Conservation (phyloP, 2,329 filamentous ascomycete genomes). For the Neonectria magnoliae region DNA sequence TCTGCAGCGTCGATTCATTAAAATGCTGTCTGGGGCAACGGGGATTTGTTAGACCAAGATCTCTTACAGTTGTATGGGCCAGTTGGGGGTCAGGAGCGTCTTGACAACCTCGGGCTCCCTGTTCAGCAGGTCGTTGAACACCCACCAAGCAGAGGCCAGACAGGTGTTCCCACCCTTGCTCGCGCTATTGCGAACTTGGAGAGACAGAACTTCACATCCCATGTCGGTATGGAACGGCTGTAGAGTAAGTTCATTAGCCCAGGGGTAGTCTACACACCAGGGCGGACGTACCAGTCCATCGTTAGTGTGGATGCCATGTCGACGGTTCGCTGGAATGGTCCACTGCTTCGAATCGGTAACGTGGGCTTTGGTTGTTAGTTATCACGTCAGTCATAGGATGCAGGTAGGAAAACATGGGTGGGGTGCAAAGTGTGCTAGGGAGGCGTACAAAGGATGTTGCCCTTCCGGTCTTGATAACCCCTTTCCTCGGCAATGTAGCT, state of each 20-base stretch:
- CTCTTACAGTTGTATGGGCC: constrained; percentile 61
- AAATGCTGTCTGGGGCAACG: constrained; percentile 3
- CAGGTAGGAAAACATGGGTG: background rate
- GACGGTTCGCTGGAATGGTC: constrained; percentile 53
- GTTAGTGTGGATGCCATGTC: constrained; percentile 63
- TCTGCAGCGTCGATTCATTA: constrained; percentile 28
- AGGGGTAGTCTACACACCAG: constrained; percentile 4
- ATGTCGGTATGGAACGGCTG: constrained; percentile 63
- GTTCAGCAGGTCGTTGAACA: constrained; percentile 55
- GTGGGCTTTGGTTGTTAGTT: constrained; percentile 51
- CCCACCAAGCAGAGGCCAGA: constrained; percentile 54
- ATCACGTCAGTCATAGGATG: background rate
- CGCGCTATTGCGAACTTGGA: constrained; percentile 58
- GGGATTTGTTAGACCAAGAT: background rate
- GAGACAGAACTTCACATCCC: constrained; percentile 60
- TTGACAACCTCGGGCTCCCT: constrained; percentile 52
- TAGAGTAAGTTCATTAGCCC: constrained; percentile 11
- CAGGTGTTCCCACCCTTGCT: constrained; percentile 56
- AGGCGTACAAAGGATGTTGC: constrained; percentile 58
- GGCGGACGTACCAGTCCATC: constrained; percentile 50
- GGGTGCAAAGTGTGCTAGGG: background rate
- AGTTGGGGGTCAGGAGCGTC: constrained; percentile 51
- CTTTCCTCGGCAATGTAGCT: constrained; percentile 65
- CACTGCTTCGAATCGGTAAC: constrained; percentile 59
- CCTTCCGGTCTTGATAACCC: constrained; percentile 60